phyloP scores from a whole-genome alignment of 2,329 filamentous ascomycete species.

The Penicillium aurantiogriseum region DNA sequence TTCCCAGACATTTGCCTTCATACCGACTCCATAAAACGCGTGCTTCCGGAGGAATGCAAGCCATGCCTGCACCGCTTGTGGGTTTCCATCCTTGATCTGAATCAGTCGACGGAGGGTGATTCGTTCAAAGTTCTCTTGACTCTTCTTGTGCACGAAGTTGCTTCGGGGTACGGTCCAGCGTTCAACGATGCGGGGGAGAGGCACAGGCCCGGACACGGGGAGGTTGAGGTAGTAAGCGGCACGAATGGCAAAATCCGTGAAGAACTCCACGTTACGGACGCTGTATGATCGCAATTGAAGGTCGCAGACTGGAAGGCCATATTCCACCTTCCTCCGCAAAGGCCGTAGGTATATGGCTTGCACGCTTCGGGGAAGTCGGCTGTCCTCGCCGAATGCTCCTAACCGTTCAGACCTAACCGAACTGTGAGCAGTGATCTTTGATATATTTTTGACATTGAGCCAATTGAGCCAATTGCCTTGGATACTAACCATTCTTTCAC shows the following conservation, averaged over 20 bases:
- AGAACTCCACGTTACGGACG: constrained; percentile 87
- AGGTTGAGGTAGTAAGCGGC: constrained; percentile 92
- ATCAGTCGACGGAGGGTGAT: constrained; percentile 82
- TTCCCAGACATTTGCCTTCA: constrained; percentile 98
- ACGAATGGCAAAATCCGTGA: constrained; percentile 88
- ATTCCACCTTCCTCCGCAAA: constrained; percentile 69
- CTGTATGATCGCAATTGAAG: constrained; percentile 91
- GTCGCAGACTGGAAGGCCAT: constrained; percentile 81
- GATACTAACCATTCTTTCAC: constrained; percentile 34
- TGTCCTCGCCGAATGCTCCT: constrained; percentile 32
- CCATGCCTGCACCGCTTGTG: constrained; percentile 87
- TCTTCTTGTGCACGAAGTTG: constrained; percentile 95
- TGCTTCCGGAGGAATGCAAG: constrained; percentile 88
- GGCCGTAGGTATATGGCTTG: constrained; percentile 85
- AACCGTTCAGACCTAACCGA: constrained; percentile 38
- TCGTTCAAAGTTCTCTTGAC: constrained; percentile 95
- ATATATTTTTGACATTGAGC: neutral
- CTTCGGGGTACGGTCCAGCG: constrained; percentile 89
- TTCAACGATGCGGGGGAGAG: constrained; percentile 81
- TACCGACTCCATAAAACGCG: constrained; percentile 91
- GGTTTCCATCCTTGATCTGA: constrained; percentile 87
- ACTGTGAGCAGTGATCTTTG: constrained; percentile 9
- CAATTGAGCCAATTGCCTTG: neutral
- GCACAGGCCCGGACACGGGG: constrained; percentile 79
- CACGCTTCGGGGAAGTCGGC: constrained; percentile 72